Percentiles rank a stretch among this genome's conserved stretches.
Evolutionary conservation across 805 yeast species (phyloP).

Genomic region (Metschnikowia reukaufii): DNA sequence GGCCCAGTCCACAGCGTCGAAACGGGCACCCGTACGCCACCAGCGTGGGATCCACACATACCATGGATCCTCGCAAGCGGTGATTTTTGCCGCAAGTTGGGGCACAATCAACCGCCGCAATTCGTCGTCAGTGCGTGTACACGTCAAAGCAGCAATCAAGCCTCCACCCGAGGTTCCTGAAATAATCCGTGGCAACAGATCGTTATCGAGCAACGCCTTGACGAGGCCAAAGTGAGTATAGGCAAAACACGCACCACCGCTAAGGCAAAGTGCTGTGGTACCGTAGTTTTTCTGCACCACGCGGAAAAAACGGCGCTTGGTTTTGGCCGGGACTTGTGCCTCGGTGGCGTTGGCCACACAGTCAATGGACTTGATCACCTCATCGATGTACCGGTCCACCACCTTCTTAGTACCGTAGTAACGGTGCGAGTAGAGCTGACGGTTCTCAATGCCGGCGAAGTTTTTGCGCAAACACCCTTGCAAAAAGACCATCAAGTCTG

Average conservation of each 20-base stretch:
- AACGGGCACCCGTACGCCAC: conserved; percentile 76
- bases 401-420: conserved; percentile 71
- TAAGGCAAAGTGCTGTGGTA: conserved; percentile 65
- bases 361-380: conserved; percentile 50
- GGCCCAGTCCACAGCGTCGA: conserved; percentile 77
- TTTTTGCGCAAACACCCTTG: conserved; percentile 70
- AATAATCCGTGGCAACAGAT: conserved; percentile 63
- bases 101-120: conserved; percentile 56
- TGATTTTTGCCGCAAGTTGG: conserved; percentile 58
- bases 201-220: conserved; percentile 66
- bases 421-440: conserved; percentile 67
- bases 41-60: conserved; percentile 61
- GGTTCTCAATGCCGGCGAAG: conserved; percentile 77
- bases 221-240: conserved; percentile 76
- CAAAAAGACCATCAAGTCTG: conserved; percentile 53
- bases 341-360: conserved; percentile 37
- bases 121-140: conserved; percentile 71
- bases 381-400: conserved; percentile 53
- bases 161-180: conserved; percentile 87
- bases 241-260: conserved; percentile 81
- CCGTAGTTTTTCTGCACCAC: conserved; percentile 66
- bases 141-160: conserved; percentile 66
- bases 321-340: conserved; percentile 32
- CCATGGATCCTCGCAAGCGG: conserved; percentile 68
- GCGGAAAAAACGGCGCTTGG: conserved; percentile 55